A percentile compares a stretch with the other conserved stretches of the same genome.
These are phyloP conservation scores for Adansonia gregorii DNA, from an alignment of 441 rosid genomes.

Conservation along the genomic window DNA sequence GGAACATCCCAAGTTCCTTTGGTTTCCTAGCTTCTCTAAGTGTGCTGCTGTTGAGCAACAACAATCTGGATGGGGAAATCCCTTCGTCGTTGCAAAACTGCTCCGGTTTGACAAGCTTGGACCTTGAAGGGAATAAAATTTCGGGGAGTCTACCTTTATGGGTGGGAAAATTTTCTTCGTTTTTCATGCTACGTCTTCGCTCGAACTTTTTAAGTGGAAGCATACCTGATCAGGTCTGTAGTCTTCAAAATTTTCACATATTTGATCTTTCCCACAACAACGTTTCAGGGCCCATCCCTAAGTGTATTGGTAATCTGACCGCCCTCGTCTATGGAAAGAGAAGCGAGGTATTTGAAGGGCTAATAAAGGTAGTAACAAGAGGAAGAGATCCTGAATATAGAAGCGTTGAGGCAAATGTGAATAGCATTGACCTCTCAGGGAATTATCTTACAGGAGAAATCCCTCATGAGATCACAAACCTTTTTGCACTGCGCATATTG, in stretches of 20 bases:
- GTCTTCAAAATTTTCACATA: slow-evolving; percentile 43
- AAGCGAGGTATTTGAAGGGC: slow-evolving; percentile 43
- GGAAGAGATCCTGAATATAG: slow-evolving; percentile 37
- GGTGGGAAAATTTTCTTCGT: slow-evolving; percentile 32
- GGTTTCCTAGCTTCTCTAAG: slow-evolving; percentile 52
- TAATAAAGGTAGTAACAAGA: slow-evolving; percentile 41
- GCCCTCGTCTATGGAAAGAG: slow-evolving; percentile 34
- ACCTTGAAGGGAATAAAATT: slow-evolving; percentile 22
- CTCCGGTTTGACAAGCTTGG: slow-evolving; percentile 49
- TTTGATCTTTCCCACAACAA: slow-evolving; percentile 51
- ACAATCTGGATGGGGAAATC: slow-evolving; percentile 52
- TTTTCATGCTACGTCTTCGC: slow-evolving; percentile 38
- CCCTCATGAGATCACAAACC: slow-evolving; percentile 47
- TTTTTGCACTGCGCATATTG: slow-evolving; percentile 40
- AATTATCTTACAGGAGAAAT: slow-evolving; percentile 54
- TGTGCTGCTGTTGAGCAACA: slow-evolving; percentile 52
- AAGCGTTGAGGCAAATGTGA: slow-evolving; percentile 29
- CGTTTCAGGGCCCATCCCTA: slow-evolving; percentile 51
- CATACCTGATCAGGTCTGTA: slow-evolving; percentile 42
- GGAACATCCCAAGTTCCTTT: slow-evolving; percentile 51
- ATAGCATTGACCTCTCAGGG: slow-evolving; percentile 52
- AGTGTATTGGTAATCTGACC: slow-evolving; percentile 54
- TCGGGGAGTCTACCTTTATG: slow-evolving; percentile 26
- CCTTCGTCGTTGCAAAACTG: slow-evolving; percentile 62
- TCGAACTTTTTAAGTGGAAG: slow-evolving; percentile 45